These are phyloP conservation scores for Cicer yamashitae DNA, from an alignment of 306 rosid species.

Conservation along the genomic window DNA sequence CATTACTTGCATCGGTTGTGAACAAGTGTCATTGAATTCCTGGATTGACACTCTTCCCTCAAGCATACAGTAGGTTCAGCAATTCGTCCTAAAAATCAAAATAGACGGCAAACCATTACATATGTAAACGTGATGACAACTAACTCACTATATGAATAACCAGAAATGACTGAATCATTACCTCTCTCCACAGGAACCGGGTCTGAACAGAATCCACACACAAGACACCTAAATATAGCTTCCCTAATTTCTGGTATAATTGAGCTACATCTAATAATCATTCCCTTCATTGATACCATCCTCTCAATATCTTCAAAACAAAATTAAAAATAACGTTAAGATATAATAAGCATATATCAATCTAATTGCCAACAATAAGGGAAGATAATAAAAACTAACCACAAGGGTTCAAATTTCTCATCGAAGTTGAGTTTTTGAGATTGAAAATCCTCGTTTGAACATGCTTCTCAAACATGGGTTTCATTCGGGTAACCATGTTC, in stretches of 20 bases:
- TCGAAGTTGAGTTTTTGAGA: slow-evolving; percentile 75
- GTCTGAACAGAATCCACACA: slow-evolving; percentile 84
- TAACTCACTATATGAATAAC: not conserved
- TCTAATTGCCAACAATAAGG: not conserved
- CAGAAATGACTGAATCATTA: slow-evolving; percentile 33
- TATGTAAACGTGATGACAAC: slow-evolving; percentile 6
- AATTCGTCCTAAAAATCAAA: slow-evolving; percentile 64
- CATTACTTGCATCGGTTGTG: slow-evolving; percentile 94
- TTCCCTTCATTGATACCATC: slow-evolving; percentile 93
- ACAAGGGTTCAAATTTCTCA: slow-evolving; percentile 94
- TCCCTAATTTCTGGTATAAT: slow-evolving; percentile 95
- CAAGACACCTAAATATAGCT: slow-evolving; percentile 94
- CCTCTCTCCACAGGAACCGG: slow-evolving; percentile 91
- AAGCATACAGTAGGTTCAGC: slow-evolving; percentile 74
- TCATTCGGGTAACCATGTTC: slow-evolving; percentile 82
- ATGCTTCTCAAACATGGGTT: slow-evolving; percentile 86
- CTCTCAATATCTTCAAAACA: slow-evolving; percentile 77
- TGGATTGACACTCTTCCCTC: slow-evolving; percentile 94
- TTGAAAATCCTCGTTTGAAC: slow-evolving; percentile 88
- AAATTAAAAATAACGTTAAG: not conserved
- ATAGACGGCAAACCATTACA: slow-evolving; percentile 31
- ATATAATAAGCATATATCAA: slow-evolving; percentile 32
- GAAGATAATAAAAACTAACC: slow-evolving; percentile 58
- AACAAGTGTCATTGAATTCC: slow-evolving; percentile 86
- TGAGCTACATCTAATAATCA: slow-evolving; percentile 86